Conservation (phyloP, 1,139 yeast genomes). For the Hyphopichia fennica region DNA sequence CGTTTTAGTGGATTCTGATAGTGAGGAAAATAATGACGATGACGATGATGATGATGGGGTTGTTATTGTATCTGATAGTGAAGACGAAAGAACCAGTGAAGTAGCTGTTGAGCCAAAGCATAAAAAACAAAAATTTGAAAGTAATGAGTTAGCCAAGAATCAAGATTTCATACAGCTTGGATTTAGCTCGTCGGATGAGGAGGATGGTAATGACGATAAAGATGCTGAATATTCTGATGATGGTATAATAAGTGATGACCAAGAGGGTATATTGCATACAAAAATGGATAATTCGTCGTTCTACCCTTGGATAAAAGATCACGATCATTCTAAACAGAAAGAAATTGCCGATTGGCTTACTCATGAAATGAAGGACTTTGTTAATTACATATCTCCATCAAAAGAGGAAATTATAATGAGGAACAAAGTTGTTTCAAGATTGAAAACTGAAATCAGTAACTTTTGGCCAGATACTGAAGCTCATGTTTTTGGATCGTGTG, state of each 20-base stretch:
- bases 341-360: constrained; percentile 89
- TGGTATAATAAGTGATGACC: constrained; percentile 38
- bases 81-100: background rate
- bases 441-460: constrained; percentile 54
- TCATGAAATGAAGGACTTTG: constrained; percentile 83
- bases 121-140: background rate
- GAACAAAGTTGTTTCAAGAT: constrained; percentile 61
- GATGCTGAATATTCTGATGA: constrained; percentile 32
- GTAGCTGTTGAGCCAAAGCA: background rate
- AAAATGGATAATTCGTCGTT: constrained; percentile 29
- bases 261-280: constrained; percentile 29
- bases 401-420: constrained; percentile 69
- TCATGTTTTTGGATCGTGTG: constrained; percentile 92
- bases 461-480: constrained; percentile 84
- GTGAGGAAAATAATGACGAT: constrained; percentile 9
- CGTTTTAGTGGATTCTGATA: constrained; percentile 26
- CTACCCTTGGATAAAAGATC: constrained; percentile 80
- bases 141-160: constrained; percentile 45
- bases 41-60: constrained; percentile 19
- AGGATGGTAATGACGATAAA: constrained; percentile 21
- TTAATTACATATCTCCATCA: constrained; percentile 85
- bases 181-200: constrained; percentile 46
- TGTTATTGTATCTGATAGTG: constrained; percentile 10
- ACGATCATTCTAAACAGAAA: constrained; percentile 70
- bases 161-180: constrained; percentile 65